A percentile compares a stretch with the other conserved stretches of the same genome.
Evolutionary conservation across 768 basidiomycete species (phyloP).

Genomic region (Pisolithus orientalis): DNA sequence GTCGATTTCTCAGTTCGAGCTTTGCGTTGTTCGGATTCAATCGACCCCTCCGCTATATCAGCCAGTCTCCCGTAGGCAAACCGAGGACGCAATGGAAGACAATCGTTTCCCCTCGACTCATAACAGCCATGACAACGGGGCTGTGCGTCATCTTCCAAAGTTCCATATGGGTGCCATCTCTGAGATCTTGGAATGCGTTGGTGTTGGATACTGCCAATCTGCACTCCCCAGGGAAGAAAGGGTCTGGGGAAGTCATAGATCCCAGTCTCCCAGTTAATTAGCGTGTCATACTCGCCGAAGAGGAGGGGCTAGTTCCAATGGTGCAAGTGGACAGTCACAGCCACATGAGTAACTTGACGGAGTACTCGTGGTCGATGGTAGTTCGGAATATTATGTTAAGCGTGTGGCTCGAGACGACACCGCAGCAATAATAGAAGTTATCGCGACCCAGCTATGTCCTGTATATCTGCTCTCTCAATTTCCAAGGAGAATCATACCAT

Average conservation of each 20-base stretch:
- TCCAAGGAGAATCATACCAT: slow-evolving; percentile 66
- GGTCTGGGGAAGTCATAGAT: slow-evolving; percentile 45
- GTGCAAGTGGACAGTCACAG: too few relatives aligned
- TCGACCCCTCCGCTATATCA: too few relatives aligned
- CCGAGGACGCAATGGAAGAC: too few relatives aligned
- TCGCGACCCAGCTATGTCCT: slow-evolving; percentile 12
- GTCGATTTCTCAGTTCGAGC: too few relatives aligned
- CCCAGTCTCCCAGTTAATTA: slow-evolving; percentile 72
- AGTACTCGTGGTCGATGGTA: too few relatives aligned
- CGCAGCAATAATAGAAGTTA: too few relatives aligned
- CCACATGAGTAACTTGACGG: too few relatives aligned
- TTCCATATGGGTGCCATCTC: slow-evolving; percentile 29
- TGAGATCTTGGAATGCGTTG: slow-evolving; percentile 58
- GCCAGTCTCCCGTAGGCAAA: too few relatives aligned
- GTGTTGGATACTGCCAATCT: slow-evolving; percentile 46
- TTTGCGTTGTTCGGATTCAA: too few relatives aligned
- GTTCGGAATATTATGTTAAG: too few relatives aligned
- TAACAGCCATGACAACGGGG: slow-evolving; percentile 28
- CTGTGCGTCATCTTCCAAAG: slow-evolving; percentile 24
- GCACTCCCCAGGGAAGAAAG: slow-evolving; percentile 20
- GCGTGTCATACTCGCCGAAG: slow-evolving; percentile 75
- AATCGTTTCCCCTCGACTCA: not conserved
- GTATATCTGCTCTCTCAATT: slow-evolving; percentile 52
- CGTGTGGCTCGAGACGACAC: not conserved
- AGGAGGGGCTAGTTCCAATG: slow-evolving; percentile 33